Conservation (phyloP, 176 grass and related monocot genomes). For the Alopecurus myosuroides region DNA sequence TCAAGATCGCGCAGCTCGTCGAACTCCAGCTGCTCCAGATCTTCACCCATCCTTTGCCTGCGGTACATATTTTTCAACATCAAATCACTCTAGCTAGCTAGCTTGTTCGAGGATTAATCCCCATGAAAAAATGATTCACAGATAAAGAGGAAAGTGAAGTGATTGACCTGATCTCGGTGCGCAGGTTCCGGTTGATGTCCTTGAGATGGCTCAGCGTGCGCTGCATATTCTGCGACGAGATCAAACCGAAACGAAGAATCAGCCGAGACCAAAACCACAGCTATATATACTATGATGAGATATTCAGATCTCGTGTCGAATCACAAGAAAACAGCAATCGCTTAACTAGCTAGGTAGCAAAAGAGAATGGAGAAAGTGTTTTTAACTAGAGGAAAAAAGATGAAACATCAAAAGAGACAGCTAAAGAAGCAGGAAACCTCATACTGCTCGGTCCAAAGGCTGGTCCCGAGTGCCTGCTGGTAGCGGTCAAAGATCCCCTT, state of each 20-base stretch:
- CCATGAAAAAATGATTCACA: not conserved
- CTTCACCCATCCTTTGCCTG: conserved; percentile 88
- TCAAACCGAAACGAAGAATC: not conserved
- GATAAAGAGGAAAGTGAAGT: not conserved
- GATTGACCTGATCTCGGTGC: conserved; percentile 67
- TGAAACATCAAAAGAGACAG: not conserved
- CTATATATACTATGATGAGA: too few species aligned
- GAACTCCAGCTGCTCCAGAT: conserved; percentile 71
- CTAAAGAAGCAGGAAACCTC: conserved; percentile 39
- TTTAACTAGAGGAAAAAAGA: not conserved
- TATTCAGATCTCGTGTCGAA: conserved; percentile 7
- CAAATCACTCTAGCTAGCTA: not conserved
- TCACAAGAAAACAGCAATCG: not conserved
- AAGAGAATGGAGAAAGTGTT: not conserved
- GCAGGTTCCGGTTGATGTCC: conserved; percentile 87
- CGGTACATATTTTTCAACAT: not conserved
- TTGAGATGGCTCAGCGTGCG: conserved; percentile 84
- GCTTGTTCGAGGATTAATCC: not conserved
- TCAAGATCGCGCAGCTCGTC: conserved; percentile 85
- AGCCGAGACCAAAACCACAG: not conserved
- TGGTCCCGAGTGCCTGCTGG: conserved; percentile 59
- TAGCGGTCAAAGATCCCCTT: conserved; percentile 89
- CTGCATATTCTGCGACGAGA: conserved; percentile 72
- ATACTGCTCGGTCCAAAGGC: conserved; percentile 90
- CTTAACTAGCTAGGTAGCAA: not conserved